Percentiles rank a stretch among this genome's conserved stretches.
These are phyloP conservation scores for Elaeis oleifera DNA, from an alignment of 202 grass and related monocot genomes.

Conservation along the genomic window DNA sequence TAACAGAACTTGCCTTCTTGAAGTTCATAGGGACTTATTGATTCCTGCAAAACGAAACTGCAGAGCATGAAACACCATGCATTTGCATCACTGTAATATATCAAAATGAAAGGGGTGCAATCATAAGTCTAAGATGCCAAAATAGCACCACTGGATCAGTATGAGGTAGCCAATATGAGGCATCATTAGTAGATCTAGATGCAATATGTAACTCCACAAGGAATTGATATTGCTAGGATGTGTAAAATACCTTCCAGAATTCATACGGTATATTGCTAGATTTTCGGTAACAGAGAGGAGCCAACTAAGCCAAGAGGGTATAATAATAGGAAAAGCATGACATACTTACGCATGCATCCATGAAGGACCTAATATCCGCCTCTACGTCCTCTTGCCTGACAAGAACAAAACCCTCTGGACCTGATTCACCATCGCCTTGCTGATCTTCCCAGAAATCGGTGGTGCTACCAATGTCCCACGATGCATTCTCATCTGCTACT, in stretches of 20 bases:
- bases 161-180: too few species aligned
- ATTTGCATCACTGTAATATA: not conserved
- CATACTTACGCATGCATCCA: constrained; percentile 80
- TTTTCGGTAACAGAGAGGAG: too few species aligned
- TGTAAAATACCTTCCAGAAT: too few species aligned
- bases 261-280: too few species aligned
- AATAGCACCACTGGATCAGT: not conserved
- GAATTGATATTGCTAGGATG: too few species aligned
- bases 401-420: constrained; percentile 69
- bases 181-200: too few species aligned
- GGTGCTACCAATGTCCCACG: constrained; percentile 65
- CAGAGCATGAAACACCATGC: not conserved
- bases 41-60: constrained; percentile 51
- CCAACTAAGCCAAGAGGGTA: not conserved
- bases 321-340: not conserved
- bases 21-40: constrained; percentile 71
- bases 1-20: constrained; percentile 41
- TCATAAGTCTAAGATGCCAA: not conserved
- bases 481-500: constrained; percentile 42
- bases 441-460: constrained; percentile 59
- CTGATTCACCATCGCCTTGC: constrained; percentile 40
- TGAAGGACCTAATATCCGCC: constrained; percentile 64
- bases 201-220: too few species aligned
- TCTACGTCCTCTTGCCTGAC: constrained; percentile 74
- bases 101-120: not conserved